These are phyloP conservation scores for Coemansia furcata DNA, from an alignment of 192 early-diverging fungal species.

Conservation along the genomic window DNA sequence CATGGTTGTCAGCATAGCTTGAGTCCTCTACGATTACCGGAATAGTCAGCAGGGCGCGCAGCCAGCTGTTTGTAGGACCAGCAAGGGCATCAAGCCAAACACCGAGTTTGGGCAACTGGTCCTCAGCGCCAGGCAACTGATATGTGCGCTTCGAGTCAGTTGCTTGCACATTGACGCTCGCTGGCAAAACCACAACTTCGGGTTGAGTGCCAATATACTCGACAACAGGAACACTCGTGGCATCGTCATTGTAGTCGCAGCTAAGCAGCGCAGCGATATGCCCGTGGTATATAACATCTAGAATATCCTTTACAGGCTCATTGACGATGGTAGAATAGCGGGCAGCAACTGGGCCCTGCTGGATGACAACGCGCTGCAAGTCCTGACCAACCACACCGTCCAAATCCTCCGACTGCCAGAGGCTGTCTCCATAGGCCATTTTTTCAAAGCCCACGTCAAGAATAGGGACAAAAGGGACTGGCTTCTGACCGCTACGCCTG, in stretches of 20 bases:
- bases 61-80: constrained; percentile 71
- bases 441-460: constrained; percentile 90
- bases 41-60: constrained; percentile 74
- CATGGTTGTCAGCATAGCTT: constrained; percentile 58
- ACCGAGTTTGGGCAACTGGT: constrained; percentile 9
- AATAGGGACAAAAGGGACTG: constrained; percentile 83
- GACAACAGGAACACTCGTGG: constrained; percentile 64
- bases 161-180: neutral
- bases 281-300: constrained; percentile 78
- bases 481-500: constrained; percentile 75
- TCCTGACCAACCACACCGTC: constrained; percentile 83
- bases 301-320: constrained; percentile 85
- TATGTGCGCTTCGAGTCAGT: constrained; percentile 6
- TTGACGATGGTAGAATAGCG: constrained; percentile 69
- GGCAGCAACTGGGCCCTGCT: constrained; percentile 87
- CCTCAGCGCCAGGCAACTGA: neutral
- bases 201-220: constrained; percentile 67
- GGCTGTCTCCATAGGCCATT: constrained; percentile 58
- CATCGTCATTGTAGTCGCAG: constrained; percentile 65
- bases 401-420: constrained; percentile 88
- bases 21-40: constrained; percentile 69
- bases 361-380: constrained; percentile 76
- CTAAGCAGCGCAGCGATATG: constrained; percentile 74
- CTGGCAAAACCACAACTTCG: neutral
- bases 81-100: constrained; percentile 72